Evolutionary conservation across 139 green algal species (phyloP).

Genomic region (Astrephomene gubernaculifera): DNA sequence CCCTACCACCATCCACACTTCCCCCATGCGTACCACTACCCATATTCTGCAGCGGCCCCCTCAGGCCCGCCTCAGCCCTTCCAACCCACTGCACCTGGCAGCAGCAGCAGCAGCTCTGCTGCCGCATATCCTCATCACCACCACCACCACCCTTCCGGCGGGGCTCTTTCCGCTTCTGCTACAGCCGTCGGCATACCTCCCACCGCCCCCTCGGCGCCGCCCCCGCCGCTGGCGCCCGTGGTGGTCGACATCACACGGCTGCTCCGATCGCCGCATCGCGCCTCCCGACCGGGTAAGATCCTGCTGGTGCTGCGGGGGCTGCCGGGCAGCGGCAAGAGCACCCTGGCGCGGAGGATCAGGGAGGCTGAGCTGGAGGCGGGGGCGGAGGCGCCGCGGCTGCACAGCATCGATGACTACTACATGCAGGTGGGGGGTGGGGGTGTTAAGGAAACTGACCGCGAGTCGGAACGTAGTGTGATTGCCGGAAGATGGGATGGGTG

Average conservation of each 20-base stretch:
- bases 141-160: background rate
- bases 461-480: no score
- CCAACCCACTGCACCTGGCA: no score
- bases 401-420: slow-evolving; percentile 92
- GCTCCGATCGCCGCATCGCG: slow-evolving; percentile 54
- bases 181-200: no score
- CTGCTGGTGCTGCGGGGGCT: slow-evolving; percentile 78
- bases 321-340: slow-evolving; percentile 87
- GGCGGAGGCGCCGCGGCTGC: slow-evolving; percentile 73
- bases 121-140: no score
- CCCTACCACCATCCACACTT: no score
- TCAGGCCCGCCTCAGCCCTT: no score
- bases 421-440: slow-evolving; percentile 63
- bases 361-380: slow-evolving; percentile 77
- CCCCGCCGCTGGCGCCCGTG: background rate
- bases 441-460: background rate
- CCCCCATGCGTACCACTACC: no score
- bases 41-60: no score
- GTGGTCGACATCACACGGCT: slow-evolving; percentile 42
- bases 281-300: slow-evolving; percentile 63
- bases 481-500: no score
- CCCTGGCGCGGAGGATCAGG: slow-evolving; percentile 68
- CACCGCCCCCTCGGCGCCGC: background rate
- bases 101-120: no score
- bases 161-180: no score